Conservation (phyloP, 805 yeast species). For the Teunomyces funiuensis region DNA sequence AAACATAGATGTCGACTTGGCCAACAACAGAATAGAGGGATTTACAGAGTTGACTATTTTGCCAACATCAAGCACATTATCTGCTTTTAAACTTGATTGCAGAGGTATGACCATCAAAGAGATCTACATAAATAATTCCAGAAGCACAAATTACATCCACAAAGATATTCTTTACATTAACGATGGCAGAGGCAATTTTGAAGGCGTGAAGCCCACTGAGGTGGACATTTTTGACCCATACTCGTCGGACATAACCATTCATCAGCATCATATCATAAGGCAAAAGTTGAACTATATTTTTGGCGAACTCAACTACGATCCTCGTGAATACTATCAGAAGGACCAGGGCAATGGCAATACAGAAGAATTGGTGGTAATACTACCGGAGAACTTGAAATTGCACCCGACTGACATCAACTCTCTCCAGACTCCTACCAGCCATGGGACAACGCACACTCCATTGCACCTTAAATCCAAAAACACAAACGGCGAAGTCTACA, state of each 20-base stretch:
- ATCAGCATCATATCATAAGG: slow-evolving; percentile 61
- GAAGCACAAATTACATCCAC: slow-evolving; percentile 54
- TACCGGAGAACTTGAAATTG: slow-evolving; percentile 68
- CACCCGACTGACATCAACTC: slow-evolving; percentile 52
- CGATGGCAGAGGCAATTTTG: slow-evolving; percentile 30
- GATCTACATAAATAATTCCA: slow-evolving; percentile 58
- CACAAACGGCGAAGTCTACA: slow-evolving; percentile 46
- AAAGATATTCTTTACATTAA: slow-evolving; percentile 51
- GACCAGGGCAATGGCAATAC: slow-evolving; percentile 39
- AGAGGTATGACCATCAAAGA: slow-evolving; percentile 67
- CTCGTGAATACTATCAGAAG: slow-evolving; percentile 15
- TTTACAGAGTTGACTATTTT: slow-evolving; percentile 79
- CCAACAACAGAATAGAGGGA: slow-evolving; percentile 60
- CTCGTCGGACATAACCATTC: slow-evolving; percentile 38
- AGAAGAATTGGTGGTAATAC: slow-evolving; percentile 60
- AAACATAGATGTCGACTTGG: slow-evolving; percentile 73
- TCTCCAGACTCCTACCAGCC: slow-evolving; percentile 29
- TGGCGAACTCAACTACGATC: slow-evolving; percentile 44
- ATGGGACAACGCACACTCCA: slow-evolving; percentile 33
- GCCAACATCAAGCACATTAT: slow-evolving; percentile 63
- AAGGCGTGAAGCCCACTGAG: slow-evolving; percentile 21
- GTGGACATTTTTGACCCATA: slow-evolving; percentile 44
- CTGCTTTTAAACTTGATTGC: slow-evolving; percentile 70
- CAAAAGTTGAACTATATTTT: slow-evolving; percentile 53
- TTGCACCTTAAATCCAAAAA: slow-evolving; percentile 32